phyloP scores from a whole-genome alignment of 345 rosid genomes.

The Eucalyptus melliodora region DNA sequence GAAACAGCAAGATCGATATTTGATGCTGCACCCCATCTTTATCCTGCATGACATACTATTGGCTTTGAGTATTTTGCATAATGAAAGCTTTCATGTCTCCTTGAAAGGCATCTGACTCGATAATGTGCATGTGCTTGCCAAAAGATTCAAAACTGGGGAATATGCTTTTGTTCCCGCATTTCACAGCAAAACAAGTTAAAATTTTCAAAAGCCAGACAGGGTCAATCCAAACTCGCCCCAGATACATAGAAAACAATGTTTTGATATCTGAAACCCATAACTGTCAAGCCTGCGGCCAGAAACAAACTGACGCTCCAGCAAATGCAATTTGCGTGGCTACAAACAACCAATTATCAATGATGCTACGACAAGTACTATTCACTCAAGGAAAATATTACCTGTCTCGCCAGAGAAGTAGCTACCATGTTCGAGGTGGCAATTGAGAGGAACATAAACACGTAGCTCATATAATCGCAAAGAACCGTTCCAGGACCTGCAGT shows the following conservation, averaged over 20 bases:
- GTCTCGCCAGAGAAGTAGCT: constrained; percentile 37
- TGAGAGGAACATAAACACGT: constrained; percentile 44
- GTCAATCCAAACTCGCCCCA: neutral
- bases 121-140: neutral
- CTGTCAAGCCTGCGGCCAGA: neutral
- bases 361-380: neutral
- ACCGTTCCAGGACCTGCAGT: constrained; percentile 46
- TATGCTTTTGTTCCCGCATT: neutral
- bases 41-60: constrained; percentile 32
- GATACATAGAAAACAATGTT: neutral
- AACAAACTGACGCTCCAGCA: neutral
- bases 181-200: neutral
- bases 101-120: neutral
- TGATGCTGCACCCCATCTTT: constrained; percentile 79
- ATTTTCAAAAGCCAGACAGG: neutral
- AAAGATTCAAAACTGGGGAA: neutral
- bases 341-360: neutral
- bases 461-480: constrained; percentile 38
- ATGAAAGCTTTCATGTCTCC: neutral
- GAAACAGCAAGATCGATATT: constrained; percentile 69
- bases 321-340: neutral
- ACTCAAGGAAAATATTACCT: constrained; percentile 2
- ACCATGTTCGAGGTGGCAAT: constrained; percentile 46
- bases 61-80: neutral
- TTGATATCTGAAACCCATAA: neutral